These are phyloP conservation scores for Cordyceps cicadae DNA, from an alignment of 2,329 filamentous ascomycete species.

Conservation along the genomic window DNA sequence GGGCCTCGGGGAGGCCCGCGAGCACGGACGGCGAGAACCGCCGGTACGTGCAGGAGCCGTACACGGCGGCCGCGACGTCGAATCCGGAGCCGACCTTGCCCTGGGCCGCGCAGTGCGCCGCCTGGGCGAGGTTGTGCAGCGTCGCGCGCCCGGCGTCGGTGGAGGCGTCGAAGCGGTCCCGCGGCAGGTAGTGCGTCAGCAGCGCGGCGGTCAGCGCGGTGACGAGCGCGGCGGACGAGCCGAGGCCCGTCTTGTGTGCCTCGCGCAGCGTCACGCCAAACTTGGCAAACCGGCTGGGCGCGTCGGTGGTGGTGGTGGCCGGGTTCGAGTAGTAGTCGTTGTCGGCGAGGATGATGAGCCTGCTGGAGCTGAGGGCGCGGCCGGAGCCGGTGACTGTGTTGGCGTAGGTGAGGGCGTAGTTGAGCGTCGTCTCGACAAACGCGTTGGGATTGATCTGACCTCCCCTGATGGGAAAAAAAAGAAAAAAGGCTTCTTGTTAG, in stretches of 20 bases:
- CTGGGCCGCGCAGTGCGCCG: conserved; percentile 89
- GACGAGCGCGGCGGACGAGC: conserved; percentile 88
- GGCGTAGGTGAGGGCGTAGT: conserved; percentile 81
- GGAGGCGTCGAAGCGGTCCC: conserved; percentile 46
- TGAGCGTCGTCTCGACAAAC: conserved; percentile 87
- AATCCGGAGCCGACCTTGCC: conserved; percentile 96
- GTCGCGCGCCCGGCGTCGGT: conserved; percentile 46
- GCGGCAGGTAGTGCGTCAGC: conserved; percentile 64
- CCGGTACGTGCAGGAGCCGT: conserved; percentile 81
- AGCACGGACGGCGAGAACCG: conserved; percentile 83
- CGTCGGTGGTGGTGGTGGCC: conserved; percentile 14
- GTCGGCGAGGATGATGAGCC: conserved; percentile 83
- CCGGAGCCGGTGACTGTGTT: conserved; percentile 31
- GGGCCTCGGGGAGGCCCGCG: conserved; percentile 54
- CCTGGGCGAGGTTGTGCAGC: conserved; percentile 89
- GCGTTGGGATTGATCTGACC: conserved; percentile 51
- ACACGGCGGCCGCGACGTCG: conserved; percentile 87
- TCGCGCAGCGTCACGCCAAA: conserved; percentile 67
- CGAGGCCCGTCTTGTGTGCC: conserved; percentile 92
- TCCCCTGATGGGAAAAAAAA: too few relatives aligned
- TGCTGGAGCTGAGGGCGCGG: conserved; percentile 55
- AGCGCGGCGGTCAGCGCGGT: conserved; percentile 75
- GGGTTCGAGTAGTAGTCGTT: conserved; percentile 87
- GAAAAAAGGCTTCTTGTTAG: too few relatives aligned
- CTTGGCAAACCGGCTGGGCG: conserved; percentile 56